phyloP scores from a whole-genome alignment of 345 rosid species.

The Angophora floribunda region DNA sequence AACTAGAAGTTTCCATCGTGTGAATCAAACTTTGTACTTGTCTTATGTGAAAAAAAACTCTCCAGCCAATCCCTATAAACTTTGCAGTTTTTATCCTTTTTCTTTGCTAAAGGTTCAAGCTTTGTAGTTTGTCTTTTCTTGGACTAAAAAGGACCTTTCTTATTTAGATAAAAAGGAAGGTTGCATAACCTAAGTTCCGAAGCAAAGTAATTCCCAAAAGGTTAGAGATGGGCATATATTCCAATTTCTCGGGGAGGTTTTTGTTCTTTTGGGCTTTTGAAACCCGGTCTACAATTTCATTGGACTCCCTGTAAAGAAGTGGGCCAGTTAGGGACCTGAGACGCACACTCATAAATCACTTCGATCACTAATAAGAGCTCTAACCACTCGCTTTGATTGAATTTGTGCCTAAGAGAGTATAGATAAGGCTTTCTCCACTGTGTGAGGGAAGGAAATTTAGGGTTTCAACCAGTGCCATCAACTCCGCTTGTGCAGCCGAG shows the following conservation, averaged over 20 bases:
- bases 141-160: neutral
- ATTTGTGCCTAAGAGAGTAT: neutral
- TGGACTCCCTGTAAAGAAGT: neutral
- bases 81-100: neutral
- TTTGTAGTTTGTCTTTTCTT: neutral
- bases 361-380: neutral
- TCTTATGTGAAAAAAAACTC: neutral
- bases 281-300: neutral
- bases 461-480: no score
- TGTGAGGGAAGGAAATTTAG: neutral
- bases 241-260: neutral
- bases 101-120: neutral
- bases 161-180: neutral
- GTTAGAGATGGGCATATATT: neutral
- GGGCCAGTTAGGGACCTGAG: neutral
- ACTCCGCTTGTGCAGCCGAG: fast-evolving
- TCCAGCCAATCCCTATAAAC: neutral
- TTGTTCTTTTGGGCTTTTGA: neutral
- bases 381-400: neutral
- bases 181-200: neutral
- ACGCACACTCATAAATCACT: neutral
- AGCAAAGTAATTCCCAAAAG: neutral
- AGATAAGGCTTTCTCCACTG: neutral
- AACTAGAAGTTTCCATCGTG: neutral
- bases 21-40: neutral